Evolutionary conservation across 208 protist species (phyloP).

Genomic region (Crithidia sp.): DNA sequence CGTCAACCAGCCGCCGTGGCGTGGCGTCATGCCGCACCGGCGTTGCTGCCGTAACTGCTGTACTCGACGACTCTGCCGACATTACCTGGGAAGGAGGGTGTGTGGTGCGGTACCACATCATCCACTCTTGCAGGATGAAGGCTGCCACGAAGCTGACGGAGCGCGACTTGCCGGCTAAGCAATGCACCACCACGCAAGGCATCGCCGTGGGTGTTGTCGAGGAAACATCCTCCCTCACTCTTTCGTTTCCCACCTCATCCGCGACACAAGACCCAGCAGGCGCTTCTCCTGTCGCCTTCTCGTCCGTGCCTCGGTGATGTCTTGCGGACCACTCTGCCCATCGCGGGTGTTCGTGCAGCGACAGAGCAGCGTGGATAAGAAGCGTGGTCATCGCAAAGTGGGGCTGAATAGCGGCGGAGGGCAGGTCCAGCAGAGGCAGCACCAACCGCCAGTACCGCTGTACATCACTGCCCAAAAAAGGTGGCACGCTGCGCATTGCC

Average conservation of each 20-base stretch:
- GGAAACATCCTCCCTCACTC: no score
- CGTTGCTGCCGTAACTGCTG: background rate
- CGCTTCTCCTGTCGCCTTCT: background rate
- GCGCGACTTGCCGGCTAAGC: constrained; percentile 72
- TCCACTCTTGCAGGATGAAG: constrained; percentile 64
- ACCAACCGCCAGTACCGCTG: constrained; percentile 41
- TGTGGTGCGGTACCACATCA: constrained; percentile 28
- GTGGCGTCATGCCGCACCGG: background rate
- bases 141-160: constrained; percentile 64
- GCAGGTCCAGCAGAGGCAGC: constrained; percentile 40
- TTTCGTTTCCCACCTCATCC: no score
- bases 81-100: background rate
- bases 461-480: constrained; percentile 1
- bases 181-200: constrained; percentile 70
- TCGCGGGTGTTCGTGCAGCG: background rate
- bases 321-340: background rate
- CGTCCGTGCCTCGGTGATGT: background rate
- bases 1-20: constrained; percentile 28
- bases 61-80: background rate
- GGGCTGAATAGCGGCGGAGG: constrained; percentile 8
- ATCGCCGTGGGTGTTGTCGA: background rate
- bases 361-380: constrained; percentile 33
- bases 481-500: background rate
- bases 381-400: constrained; percentile 34
- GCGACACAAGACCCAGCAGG: no score